Evolutionary conservation across 306 rosid genomes (phyloP).

Genomic region (Medicago truncatula): DNA sequence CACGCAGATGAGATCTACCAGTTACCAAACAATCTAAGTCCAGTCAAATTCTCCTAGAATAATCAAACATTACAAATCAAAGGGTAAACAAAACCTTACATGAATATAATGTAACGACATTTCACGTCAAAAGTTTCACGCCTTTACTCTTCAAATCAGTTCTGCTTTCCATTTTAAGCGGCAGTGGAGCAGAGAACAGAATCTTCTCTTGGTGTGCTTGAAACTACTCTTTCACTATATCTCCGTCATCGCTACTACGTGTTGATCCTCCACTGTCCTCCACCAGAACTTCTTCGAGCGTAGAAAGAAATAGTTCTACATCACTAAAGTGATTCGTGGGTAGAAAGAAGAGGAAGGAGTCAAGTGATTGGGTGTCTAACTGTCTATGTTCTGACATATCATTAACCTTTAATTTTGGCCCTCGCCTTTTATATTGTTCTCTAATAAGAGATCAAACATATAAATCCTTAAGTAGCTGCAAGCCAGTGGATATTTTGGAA

Average conservation of each 20-base stretch:
- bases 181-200: conserved; percentile 78
- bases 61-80: conserved; percentile 39
- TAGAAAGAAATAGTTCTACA: too few species aligned
- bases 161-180: conserved; percentile 80
- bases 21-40: conserved; percentile 31
- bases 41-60: conserved; percentile 34
- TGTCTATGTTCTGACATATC: too few species aligned
- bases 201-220: conserved; percentile 42
- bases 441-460: not conserved
- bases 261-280: conserved; percentile 47
- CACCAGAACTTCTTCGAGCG: not conserved
- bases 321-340: fast-evolving
- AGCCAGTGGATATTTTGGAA: not conserved
- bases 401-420: too few species aligned
- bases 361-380: too few species aligned
- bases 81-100: conserved; percentile 42
- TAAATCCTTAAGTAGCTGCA: not conserved
- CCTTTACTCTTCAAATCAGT: conserved; percentile 56
- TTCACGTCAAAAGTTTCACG: conserved; percentile 54
- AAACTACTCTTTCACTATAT: too few species aligned
- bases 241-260: conserved; percentile 57
- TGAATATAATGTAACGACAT: not conserved
- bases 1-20: conserved; percentile 34
- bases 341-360: too few species aligned
- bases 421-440: not conserved